These are phyloP conservation scores for Alternaria gansuensis DNA, from an alignment of 2,329 filamentous ascomycete genomes.

Conservation along the genomic window DNA sequence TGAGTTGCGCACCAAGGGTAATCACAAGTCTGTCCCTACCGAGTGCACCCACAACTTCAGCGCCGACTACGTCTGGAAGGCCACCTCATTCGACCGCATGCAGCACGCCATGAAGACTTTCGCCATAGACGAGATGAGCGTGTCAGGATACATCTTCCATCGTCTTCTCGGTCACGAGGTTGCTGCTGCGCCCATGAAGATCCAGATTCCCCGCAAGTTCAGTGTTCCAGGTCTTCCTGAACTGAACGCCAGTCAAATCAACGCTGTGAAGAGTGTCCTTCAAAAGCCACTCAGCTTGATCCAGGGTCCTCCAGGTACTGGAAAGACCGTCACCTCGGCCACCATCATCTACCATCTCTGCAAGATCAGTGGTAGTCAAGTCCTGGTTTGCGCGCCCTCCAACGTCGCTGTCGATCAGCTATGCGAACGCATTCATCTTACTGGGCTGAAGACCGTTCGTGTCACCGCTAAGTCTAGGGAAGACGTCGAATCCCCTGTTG, in stretches of 20 bases:
- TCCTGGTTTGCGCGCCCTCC: constrained; percentile 94
- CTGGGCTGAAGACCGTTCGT: constrained; percentile 93
- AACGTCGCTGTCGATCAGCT: constrained; percentile 99
- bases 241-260: constrained; percentile 93
- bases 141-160: constrained; percentile 98
- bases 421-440: constrained; percentile 94
- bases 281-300: constrained; percentile 95
- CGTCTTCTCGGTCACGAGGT: constrained; percentile 95
- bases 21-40: constrained; percentile 94
- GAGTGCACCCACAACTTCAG: constrained; percentile 98
- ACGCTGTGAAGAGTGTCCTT: constrained; percentile 92
- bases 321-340: constrained; percentile 97
- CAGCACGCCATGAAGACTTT: constrained; percentile 99
- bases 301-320: constrained; percentile 94
- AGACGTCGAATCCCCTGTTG: constrained; percentile 98
- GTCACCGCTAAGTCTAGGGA: constrained; percentile 98
- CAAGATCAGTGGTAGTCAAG: constrained; percentile 93
- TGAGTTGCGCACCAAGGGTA: constrained; percentile 90
- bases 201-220: constrained; percentile 94
- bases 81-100: constrained; percentile 99
- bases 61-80: constrained; percentile 99
- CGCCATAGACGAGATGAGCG: constrained; percentile 95
- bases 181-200: constrained; percentile 93
- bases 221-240: constrained; percentile 93
- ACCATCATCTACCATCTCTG: constrained; percentile 98